Evolutionary conservation across 73 alveolate genomes (phyloP), one percentile per base, ranked within the genome.

Genomic region (Paramecium pentaurelia): DNA sequence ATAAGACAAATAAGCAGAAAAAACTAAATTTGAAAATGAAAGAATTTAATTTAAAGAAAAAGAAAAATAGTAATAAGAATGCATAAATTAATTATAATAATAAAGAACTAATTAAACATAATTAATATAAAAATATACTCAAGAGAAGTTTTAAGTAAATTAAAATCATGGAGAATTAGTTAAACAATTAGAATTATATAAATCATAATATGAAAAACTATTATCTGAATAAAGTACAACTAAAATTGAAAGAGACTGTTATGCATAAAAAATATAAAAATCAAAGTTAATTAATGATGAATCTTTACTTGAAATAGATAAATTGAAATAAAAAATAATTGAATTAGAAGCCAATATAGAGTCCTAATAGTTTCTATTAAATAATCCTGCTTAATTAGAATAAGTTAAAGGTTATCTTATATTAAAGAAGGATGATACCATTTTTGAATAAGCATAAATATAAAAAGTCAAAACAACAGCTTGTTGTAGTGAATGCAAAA

Each of bases 1-100:
- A 14, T 14, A 80, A 49, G 91, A 80, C 10, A 80, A 80, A 36
- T 20, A 32, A 20, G 91, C 91, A n/a, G 91, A 80, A 80, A 80
- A 80, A 47, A 27, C 91, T 6, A 32, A 47, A 44, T 80, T 80
- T 42, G 71, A 40, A 36, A 44, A 27, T 45, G 91, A 80, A n/a
- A 2, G 73, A 45, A 25, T 20, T 0, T 45, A 44, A 49, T 45
- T 80, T 18, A 80, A 45, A 27, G 47, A 80, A 80, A 45, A 80
- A 47, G 58, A 27, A 25, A 44, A 36, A 45, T 6, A 42, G 10
- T 27, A 45, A 45, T 32, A 42, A 32, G 71, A 44, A 25, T 25
- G 6, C 14, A 80, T 80, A 6, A 80, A 80, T 80, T 20, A 44
- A 30, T 45, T 80, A 47, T 8, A 25, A 47, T 20, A 27, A 44